A percentile compares a stretch with the other conserved stretches of the same genome.
Evolutionary conservation across 805 yeast genomes (phyloP).

Genomic region (Cyberlindnera mycetangii): DNA sequence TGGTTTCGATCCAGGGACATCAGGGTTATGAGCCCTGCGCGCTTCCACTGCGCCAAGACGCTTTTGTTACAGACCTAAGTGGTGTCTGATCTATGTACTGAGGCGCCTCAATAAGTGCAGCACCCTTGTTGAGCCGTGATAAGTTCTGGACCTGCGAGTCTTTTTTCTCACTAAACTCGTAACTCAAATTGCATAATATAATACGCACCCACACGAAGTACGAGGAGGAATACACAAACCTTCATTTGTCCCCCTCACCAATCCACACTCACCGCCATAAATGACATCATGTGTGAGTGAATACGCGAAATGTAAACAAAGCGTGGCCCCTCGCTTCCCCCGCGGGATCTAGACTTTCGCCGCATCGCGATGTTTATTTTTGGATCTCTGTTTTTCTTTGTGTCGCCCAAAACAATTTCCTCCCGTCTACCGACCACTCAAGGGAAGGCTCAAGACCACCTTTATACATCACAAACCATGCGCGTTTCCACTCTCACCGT

Average conservation of each 20-base stretch:
- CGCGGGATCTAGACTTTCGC: neutral
- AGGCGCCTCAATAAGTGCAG: too few relatives aligned
- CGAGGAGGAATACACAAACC: too few relatives aligned
- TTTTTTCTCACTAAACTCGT: too few relatives aligned
- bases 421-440: neutral
- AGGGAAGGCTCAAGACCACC: too few relatives aligned
- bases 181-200: too few relatives aligned
- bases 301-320: neutral
- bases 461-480: constrained; percentile 12
- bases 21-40: constrained; percentile 99
- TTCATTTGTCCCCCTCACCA: too few relatives aligned
- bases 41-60: constrained; percentile 99
- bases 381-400: constrained; percentile 5
- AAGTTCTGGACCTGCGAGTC: too few relatives aligned
- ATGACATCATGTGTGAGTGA: neutral
- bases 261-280: neutral
- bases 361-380: constrained; percentile 4
- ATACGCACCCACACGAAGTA: too few relatives aligned
- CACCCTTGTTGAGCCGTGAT: too few relatives aligned
- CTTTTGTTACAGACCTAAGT: constrained; percentile 38
- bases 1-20: constrained; percentile 96
- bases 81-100: too few relatives aligned
- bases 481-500: constrained; percentile 23
- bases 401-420: constrained; percentile 3
- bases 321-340: neutral